Base-by-base conservation (phyloP, 1,284 basidiomycete genomes). In the Amylostereum areolatum region DNA sequence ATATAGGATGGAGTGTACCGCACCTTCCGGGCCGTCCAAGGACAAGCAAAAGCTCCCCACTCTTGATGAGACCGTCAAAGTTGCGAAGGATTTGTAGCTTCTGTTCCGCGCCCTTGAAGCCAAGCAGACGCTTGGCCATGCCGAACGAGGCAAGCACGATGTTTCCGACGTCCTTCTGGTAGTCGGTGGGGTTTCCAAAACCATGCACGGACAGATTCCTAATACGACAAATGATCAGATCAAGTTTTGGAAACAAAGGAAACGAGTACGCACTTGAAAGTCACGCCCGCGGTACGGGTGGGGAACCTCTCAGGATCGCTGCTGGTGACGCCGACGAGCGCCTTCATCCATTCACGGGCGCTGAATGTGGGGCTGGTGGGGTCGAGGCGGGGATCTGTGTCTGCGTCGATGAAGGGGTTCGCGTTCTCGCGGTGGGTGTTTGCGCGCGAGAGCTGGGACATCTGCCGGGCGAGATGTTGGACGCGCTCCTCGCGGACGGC, bases 111-210 rank as follows among this genome's bases (percentile, higher is more conserved):
- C 69, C 68, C 43, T 65, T 62, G 43, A 57, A 49, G 29, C 63
- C 60, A 46, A 70, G 52, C 41, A 66, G 49, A 45, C 11, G 5
- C 11, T 68, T 60, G 46, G 62, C 62, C 47, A 69, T 52, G 32
- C 65, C 62, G 11, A 67, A 47, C 5, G 59, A 46, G 12, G 64
- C 65, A 10, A 72, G 56, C 24, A 69, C 57, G 24, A 71, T 58
- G 53, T 75, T 75, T 24, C 64, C 64, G 28, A 75, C 68, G 0
- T 71, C 74, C 54, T 70, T 70, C 57, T 76, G 71, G 58, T 72
- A 72, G 52, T 74, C 74, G 45, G 71, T 68, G 32, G 70, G 64
- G 1, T 63, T 66, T 1, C 70, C 70, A 49, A 63, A 71, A 5
- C 74, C 75, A 54, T 71, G 64, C 1, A 72, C 74, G 39, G 61